Base-by-base conservation (phyloP, 2,329 filamentous ascomycete species). In the Colletotrichum eremochloae region DNA sequence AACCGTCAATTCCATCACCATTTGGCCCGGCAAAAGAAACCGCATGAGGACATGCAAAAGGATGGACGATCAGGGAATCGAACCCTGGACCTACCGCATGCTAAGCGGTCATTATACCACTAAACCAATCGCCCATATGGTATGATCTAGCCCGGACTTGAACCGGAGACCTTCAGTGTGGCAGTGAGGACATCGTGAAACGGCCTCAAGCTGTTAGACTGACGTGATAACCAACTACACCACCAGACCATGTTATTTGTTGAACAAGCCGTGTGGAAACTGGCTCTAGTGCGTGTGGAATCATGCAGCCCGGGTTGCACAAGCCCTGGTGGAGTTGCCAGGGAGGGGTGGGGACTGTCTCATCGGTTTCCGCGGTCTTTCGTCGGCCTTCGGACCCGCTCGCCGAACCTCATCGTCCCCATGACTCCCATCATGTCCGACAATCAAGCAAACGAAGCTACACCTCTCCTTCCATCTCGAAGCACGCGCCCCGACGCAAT, bases 211-310 rank as follows among this genome's bases (percentile, higher is more conserved):
- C 36, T 80, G 82, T 85, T 85, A 84, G 82, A 84, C 82, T 84
- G 81, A 84, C 80, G 83, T 84, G 83, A 84, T 84, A 84, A 84
- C 82, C 83, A 84, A 84, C 83, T 80, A 79, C 78, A 79, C 78
- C 77, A 80, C 68, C 52, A 72, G 60, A 55, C 29, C 3, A 9
- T 79, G 82, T 85, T 84, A 83, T 42, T 42, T 53, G 46, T 15
- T 52, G 60, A 36, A 12, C 0, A 1, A 1, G 1, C 2, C 3
- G 42, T 20, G 2, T 12, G n/a, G 2, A 42, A 63, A 46, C 3
- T n/a, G 36, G 33, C n/a, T 18, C 46, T 52, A 42, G 46, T 63
- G 8, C 20, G 46, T 7, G 46, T 31, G 61, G 46, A 33, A 40
- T 31, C 31, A 14, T 42, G 36, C 56, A 58, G 20, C 56, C 56